Evolutionary conservation across 2,329 filamentous ascomycete species (phyloP), one percentile per base, ranked within the genome.

Genomic region (Fusarium sp.): DNA sequence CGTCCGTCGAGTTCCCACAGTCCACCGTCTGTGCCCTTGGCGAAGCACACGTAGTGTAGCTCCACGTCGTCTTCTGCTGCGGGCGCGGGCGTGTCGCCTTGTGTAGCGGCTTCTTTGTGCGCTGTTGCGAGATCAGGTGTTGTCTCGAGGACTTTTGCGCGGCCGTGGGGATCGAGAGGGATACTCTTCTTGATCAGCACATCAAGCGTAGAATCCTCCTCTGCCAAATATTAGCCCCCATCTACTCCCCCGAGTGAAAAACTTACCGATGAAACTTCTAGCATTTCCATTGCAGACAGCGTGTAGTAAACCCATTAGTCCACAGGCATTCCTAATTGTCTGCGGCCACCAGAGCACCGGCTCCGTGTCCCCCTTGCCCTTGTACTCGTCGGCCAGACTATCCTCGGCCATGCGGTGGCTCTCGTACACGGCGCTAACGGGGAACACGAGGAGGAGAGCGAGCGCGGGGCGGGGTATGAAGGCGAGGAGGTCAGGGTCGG

Each of bases 41-140:
- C 93, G 82, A 98, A 99, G 79, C 94, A 96, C 51, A 98, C 95
- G 80, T 97, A 98, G 84, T 99, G 96, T 76, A 98, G 86, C 79
- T 98, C 95, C n/a, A 97, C 87, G 74, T 92, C 89, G 77, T 93
- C 93, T n/a, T 90, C 88, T 14, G 94, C 94, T 60, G 88, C 84
- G 0, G 96, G 95, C 3, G 95, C 93, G 18, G 86, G 79, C 2
- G 94, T 97, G 79, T 95, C 94, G 23, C 95, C 95, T 67, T 87
- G 84, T 12, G 87, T 87, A 10, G 95, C 96, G 19, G 94, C 94
- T 67, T 89, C 88, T 51, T 90, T 89, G 83, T 98, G 95, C 11
- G 94, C 95, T 10, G 83, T 85, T 60, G 97, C 95, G 55, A 98
- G 87, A 16, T 88, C 90, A 42, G 90, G 85, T 23, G 92, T 94